Percentiles rank a stretch among this genome's conserved stretches.
Conservation (phyloP, 192 early-diverging fungal species). For the Rhizoclosmatium globosum region DNA sequence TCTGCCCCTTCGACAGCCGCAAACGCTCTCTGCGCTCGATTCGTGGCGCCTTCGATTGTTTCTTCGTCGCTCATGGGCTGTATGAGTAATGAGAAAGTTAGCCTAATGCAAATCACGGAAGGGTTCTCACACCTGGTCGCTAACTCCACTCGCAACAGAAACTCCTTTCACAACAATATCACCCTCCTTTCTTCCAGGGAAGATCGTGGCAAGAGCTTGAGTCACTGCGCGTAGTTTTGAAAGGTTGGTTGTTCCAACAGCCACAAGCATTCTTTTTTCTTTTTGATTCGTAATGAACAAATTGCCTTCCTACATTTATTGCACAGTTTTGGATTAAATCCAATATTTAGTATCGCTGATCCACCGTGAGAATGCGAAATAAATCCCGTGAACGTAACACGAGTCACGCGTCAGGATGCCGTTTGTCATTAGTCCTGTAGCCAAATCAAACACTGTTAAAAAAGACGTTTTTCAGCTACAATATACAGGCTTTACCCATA, state of each 20-base stretch:
- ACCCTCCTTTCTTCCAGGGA: background rate
- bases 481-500: conserved; percentile 31
- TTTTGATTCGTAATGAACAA: no score
- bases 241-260: conserved; percentile 30
- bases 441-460: background rate
- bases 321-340: no score
- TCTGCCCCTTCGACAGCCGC: conserved; percentile 12
- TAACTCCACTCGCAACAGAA: conserved; percentile 28
- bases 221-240: conserved; percentile 31
- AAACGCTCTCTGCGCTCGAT: conserved; percentile 36
- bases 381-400: conserved; percentile 44
- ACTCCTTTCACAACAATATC: conserved; percentile 11
- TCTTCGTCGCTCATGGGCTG: conserved; percentile 47
- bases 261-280: conserved; percentile 28
- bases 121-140: conserved; percentile 28
- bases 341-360: background rate
- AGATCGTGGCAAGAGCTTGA: background rate
- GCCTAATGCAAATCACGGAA: background rate
- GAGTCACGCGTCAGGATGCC: conserved; percentile 37
- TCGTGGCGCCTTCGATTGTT: conserved; percentile 43
- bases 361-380: conserved; percentile 42
- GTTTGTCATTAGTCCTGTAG: conserved; percentile 34
- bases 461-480: background rate
- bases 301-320: no score
- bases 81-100: background rate